phyloP scores from a whole-genome alignment of 2,329 filamentous ascomycete species.

The Calonectria fujianensis region DNA sequence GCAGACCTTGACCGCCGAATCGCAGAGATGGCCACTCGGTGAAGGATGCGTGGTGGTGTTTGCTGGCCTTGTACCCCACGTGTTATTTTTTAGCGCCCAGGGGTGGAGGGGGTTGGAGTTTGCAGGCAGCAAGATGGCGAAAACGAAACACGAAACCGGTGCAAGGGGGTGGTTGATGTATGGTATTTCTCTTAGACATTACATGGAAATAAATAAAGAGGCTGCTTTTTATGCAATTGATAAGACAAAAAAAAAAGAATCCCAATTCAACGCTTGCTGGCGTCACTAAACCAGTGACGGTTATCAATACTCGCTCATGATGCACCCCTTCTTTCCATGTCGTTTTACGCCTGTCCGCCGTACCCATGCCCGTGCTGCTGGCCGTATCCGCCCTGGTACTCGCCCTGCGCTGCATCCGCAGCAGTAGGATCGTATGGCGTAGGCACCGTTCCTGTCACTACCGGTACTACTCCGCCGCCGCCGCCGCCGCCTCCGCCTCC shows the following conservation, averaged over 20 bases:
- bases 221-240: not conserved
- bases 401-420: not conserved
- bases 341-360: slow-evolving; percentile 6
- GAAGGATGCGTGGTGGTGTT: slow-evolving; percentile 10
- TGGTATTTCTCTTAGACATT: not conserved
- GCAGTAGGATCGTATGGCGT: not conserved
- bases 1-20: slow-evolving; percentile 15
- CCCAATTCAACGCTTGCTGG: slow-evolving; percentile 24
- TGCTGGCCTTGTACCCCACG: slow-evolving; percentile 7
- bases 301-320: slow-evolving; percentile 20
- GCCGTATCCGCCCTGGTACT: not conserved
- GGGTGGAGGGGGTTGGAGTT: not conserved
- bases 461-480: not conserved
- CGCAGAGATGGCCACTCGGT: not conserved
- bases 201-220: not conserved
- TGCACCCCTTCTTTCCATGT: slow-evolving; percentile 18
- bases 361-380: not conserved
- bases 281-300: slow-evolving; percentile 3
- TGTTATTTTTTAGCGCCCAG: slow-evolving; percentile 23
- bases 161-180: not conserved
- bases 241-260: not conserved
- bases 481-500: not conserved
- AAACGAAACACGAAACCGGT: not conserved
- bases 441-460: not conserved
- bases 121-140: slow-evolving; percentile 8